Percentiles rank a stretch among this genome's conserved stretches.
Evolutionary conservation across 2,329 filamentous ascomycete genomes (phyloP).

Genomic region (Huntiella savannae): DNA sequence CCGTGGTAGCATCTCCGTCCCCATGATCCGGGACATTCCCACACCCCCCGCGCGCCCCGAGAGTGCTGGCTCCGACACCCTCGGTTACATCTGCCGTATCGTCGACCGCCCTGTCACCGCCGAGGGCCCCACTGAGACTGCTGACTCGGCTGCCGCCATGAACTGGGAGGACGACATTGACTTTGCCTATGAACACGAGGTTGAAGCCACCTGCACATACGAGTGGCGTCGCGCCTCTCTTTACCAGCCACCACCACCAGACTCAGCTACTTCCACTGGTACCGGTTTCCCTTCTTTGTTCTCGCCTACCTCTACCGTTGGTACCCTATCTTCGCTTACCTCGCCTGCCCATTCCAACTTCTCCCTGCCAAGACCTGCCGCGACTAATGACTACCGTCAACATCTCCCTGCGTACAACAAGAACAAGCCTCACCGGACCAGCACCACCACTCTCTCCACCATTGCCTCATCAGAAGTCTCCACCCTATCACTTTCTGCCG

Average conservation of each 20-base stretch:
- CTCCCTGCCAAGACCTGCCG: slow-evolving; percentile 29
- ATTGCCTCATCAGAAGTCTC: slow-evolving; percentile 9
- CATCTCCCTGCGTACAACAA: slow-evolving; percentile 12
- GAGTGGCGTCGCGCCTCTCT: slow-evolving; percentile 42
- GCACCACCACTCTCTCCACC: slow-evolving; percentile 25
- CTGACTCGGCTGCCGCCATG: slow-evolving; percentile 19
- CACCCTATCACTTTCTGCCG: slow-evolving; percentile 25
- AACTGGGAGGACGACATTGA: slow-evolving; percentile 54
- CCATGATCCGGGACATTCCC: slow-evolving; percentile 18
- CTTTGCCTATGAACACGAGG: slow-evolving; percentile 51
- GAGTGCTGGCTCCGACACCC: slow-evolving; percentile 33
- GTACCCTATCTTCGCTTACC: slow-evolving; percentile 26
- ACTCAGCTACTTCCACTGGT: slow-evolving; percentile 15
- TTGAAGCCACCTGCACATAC: slow-evolving; percentile 47
- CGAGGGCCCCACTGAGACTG: slow-evolving; percentile 14
- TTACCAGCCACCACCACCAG: slow-evolving; percentile 18
- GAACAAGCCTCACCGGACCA: slow-evolving; percentile 25
- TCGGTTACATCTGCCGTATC: slow-evolving; percentile 19
- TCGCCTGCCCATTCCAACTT: slow-evolving; percentile 27
- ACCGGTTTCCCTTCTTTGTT: slow-evolving; percentile 24
- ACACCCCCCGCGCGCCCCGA: slow-evolving; percentile 26
- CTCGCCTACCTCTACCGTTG: slow-evolving; percentile 18
- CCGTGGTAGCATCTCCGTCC: slow-evolving; percentile 35
- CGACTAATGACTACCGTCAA: slow-evolving; percentile 35
- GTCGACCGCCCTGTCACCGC: slow-evolving; percentile 18